Conservation (phyloP, 768 basidiomycete genomes). For the Leccinum longicurvipes region DNA sequence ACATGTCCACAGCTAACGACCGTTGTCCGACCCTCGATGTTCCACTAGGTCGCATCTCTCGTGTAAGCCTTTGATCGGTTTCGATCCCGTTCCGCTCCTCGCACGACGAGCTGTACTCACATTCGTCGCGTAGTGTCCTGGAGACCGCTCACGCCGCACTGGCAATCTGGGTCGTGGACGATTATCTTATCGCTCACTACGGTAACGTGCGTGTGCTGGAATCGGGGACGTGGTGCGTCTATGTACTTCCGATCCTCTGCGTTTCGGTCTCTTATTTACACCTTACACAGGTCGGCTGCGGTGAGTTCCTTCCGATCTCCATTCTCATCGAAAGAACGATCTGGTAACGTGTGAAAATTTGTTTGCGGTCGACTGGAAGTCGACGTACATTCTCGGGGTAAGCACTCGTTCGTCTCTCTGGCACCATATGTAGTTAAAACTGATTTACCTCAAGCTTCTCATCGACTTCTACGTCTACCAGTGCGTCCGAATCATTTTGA, state of each 20-base stretch:
- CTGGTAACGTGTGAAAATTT: background rate
- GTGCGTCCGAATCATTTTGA: slow-evolving; percentile 5
- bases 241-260: background rate
- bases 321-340: background rate
- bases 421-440: background rate
- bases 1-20: background rate
- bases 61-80: slow-evolving; percentile 8
- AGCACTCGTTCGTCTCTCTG: background rate
- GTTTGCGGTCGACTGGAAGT: slow-evolving; percentile 1
- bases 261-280: background rate
- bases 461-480: slow-evolving; percentile 28
- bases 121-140: slow-evolving; percentile 10
- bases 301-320: slow-evolving; percentile 12
- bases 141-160: slow-evolving; percentile 22
- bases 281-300: slow-evolving; percentile 11
- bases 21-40: background rate
- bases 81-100: background rate
- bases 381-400: slow-evolving; percentile 23
- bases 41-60: slow-evolving; percentile 18
- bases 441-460: slow-evolving; percentile 17
- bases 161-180: slow-evolving; percentile 23
- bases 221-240: slow-evolving; percentile 22
- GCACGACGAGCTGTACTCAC: background rate
- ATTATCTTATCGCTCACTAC: slow-evolving; percentile 22
- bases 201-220: slow-evolving; percentile 6